Evolutionary conservation across 1,284 basidiomycete genomes (phyloP).

Genomic region (Cryptococcus sp.): DNA sequence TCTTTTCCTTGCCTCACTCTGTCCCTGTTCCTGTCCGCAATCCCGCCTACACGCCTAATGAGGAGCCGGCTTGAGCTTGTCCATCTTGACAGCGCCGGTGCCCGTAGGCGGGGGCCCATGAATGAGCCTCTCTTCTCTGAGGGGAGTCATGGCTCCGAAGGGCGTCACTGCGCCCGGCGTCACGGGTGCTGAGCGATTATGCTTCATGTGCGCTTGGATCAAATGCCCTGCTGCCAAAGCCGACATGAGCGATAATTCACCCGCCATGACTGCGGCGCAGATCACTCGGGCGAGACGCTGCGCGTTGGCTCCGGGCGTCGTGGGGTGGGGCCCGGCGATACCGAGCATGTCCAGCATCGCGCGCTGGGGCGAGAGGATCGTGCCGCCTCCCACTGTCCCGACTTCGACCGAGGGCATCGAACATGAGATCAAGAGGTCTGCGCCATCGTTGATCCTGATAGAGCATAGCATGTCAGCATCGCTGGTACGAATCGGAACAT

Average conservation of each 20-base stretch:
- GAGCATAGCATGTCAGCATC: neutral
- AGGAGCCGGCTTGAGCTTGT: neutral
- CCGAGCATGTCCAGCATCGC: slow-evolving; percentile 93
- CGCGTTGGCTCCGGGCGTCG: slow-evolving; percentile 81
- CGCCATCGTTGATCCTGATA: slow-evolving; percentile 75
- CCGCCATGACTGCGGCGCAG: slow-evolving; percentile 88
- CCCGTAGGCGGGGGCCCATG: slow-evolving; percentile 20
- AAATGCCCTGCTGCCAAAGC: slow-evolving; percentile 90
- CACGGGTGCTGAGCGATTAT: slow-evolving; percentile 50
- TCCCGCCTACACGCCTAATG: neutral
- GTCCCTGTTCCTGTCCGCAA: neutral
- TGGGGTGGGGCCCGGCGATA: slow-evolving; percentile 78
- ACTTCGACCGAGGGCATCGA: slow-evolving; percentile 97
- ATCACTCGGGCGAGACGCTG: slow-evolving; percentile 84
- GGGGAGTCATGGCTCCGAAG: slow-evolving; percentile 38
- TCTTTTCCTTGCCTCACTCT: neutral
- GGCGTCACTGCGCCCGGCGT: slow-evolving; percentile 50
- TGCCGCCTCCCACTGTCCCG: slow-evolving; percentile 95
- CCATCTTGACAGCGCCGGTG: slow-evolving; percentile 3
- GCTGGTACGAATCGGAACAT: neutral
- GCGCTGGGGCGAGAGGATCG: slow-evolving; percentile 81
- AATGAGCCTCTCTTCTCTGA: slow-evolving; percentile 30
- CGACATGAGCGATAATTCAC: slow-evolving; percentile 83
- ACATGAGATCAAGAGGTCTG: slow-evolving; percentile 87
- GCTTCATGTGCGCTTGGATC: slow-evolving; percentile 77